Evolutionary conservation across 306 rosid species (phyloP), one percentile per base, ranked within the genome.

Genomic region (Oxytropis ochrocephala): DNA sequence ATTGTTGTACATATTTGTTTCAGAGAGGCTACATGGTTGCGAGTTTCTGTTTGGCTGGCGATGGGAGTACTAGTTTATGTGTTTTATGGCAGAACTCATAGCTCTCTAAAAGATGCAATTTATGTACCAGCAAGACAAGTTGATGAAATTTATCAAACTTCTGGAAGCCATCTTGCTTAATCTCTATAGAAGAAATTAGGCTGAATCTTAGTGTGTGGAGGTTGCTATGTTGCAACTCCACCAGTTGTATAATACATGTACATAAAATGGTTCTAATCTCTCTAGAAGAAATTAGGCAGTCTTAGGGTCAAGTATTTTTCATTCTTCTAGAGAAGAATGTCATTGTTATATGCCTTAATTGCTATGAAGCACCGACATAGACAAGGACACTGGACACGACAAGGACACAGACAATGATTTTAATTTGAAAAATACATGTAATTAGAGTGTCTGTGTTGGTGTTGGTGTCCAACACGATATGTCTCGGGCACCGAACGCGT

Each of bases 81-180:
- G 38, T 70, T 84, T 72, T 94, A 94, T 42, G 97, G 98, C 11
- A 78, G 96, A 82, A 86, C 70, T 14, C 91, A 88, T 76, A 94
- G 98, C 85, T 75, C 85, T 41, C 68, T 94, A 55, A 81, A 55
- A 13, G 82, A 87, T 52, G 90, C 89, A 64, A 74, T 90, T 64
- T 94, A 94, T 46, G 87, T 94, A 43, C 83, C 94, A 4, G 69
- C 59, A 17, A 74, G 82, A 12, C 83, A 56, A 44, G 86, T 81
- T 4, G 88, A 84, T 42, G 87, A 86, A 71, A 65, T 74, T 53
- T 69, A 73, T 56, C 75, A 53, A 9, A 42, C 72, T 74, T 75
- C 86, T 9, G 69, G 63, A 47, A 79, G 73, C 55, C 3, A 2
- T 47, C 7, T 53, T 35, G 72, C 76, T 43, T 89, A 70, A 75